A percentile compares a stretch with the other conserved stretches of the same genome.
Evolutionary conservation across 306 rosid species (phyloP).

Genomic region (Corylus americana): DNA sequence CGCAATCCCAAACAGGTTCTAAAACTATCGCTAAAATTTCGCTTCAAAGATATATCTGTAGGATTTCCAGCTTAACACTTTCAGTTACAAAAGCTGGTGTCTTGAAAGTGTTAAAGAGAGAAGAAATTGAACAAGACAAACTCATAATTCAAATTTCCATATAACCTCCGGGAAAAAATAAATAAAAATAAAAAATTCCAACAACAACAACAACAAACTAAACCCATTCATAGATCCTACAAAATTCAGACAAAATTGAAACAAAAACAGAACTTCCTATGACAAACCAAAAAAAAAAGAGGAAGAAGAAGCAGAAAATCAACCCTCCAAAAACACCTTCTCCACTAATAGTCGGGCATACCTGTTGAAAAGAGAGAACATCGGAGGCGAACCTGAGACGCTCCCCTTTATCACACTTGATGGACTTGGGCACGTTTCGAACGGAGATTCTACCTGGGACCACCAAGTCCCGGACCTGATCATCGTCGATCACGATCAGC

Average conservation of each 20-base stretch:
- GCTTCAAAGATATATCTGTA: background rate
- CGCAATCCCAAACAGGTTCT: too few relatives aligned
- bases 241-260: background rate
- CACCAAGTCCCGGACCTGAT: slow-evolving; percentile 38
- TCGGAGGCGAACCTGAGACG: slow-evolving; percentile 75
- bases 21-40: background rate
- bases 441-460: slow-evolving; percentile 65
- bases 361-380: slow-evolving; percentile 84
- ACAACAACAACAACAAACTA: background rate
- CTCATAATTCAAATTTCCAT: background rate
- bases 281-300: background rate
- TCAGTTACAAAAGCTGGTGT: background rate
- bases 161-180: too few relatives aligned
- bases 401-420: slow-evolving; percentile 86
- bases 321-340: background rate
- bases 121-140: background rate
- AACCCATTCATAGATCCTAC: background rate
- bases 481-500: slow-evolving; percentile 49
- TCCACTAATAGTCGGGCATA: background rate
- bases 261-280: background rate
- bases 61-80: background rate
- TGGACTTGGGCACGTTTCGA: slow-evolving; percentile 70
- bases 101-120: background rate
- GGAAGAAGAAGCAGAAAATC: background rate
- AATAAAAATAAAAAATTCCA: background rate